Conservation (phyloP, 345 rosid species). For the Gossypium longicalyx region DNA sequence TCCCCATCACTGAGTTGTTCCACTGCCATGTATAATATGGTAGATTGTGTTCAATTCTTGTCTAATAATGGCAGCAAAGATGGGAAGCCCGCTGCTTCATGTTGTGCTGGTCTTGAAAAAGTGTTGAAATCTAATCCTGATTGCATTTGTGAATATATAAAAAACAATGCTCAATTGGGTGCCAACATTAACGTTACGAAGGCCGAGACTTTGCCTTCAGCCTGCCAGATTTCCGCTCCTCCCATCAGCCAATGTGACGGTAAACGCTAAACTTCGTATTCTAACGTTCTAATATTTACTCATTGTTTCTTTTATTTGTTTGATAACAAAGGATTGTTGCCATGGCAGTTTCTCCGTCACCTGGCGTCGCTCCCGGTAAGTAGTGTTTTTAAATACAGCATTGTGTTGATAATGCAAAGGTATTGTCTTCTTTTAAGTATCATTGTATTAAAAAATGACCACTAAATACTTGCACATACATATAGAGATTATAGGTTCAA, state of each 20-base stretch:
- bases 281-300: not conserved
- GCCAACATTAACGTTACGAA: slow-evolving; percentile 24
- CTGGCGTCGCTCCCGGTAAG: not conserved
- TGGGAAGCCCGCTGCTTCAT: slow-evolving; percentile 20
- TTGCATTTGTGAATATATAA: slow-evolving; percentile 32
- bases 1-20: slow-evolving; percentile 30
- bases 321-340: not conserved
- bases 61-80: slow-evolving; percentile 8
- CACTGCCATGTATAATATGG: slow-evolving; percentile 30
- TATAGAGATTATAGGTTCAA: no score
- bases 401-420: not conserved
- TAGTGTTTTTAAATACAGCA: no score
- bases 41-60: slow-evolving; percentile 39
- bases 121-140: slow-evolving; percentile 20
- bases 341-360: not conserved
- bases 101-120: slow-evolving; percentile 35
- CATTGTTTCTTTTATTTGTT: not conserved
- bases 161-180: slow-evolving; percentile 29
- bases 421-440: no score
- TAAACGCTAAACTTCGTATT: slow-evolving; percentile 12
- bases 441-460: no score
- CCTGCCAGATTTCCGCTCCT: slow-evolving; percentile 25
- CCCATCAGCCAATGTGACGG: slow-evolving; percentile 20
- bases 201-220: slow-evolving; percentile 24
- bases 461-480: no score